phyloP scores from a whole-genome alignment of 2,329 filamentous ascomycete species.

The Huntiella bhutanensis region DNA sequence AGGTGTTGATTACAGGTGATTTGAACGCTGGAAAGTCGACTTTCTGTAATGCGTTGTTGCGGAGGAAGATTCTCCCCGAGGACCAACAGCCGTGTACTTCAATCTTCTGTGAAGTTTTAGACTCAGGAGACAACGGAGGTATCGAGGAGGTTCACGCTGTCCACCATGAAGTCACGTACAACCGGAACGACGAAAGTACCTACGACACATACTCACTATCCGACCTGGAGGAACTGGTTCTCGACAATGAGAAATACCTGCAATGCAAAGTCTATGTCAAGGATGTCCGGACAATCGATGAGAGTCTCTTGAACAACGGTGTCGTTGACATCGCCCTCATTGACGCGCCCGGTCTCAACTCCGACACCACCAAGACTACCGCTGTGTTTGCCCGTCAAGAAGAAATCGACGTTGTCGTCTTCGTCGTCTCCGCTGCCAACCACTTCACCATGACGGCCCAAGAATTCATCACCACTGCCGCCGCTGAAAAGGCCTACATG shows the following conservation, averaged over 20 bases:
- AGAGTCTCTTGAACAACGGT: conserved; percentile 89
- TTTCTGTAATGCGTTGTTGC: conserved; percentile 91
- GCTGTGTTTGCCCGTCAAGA: conserved; percentile 94
- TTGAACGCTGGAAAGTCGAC: conserved; percentile 96
- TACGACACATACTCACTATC: conserved; percentile 69
- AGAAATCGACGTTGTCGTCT: conserved; percentile 96
- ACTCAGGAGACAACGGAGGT: conserved; percentile 75
- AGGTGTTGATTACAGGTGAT: conserved; percentile 89
- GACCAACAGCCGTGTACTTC: conserved; percentile 96
- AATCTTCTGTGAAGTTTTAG: conserved; percentile 94
- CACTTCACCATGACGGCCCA: conserved; percentile 96
- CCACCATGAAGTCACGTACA: conserved; percentile 60
- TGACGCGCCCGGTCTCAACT: conserved; percentile 87
- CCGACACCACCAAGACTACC: conserved; percentile 90
- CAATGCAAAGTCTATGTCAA: conserved; percentile 96
- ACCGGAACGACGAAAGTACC: conserved; percentile 80
- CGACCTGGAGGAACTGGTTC: conserved; percentile 74
- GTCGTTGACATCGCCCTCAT: conserved; percentile 96
- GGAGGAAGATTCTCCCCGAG: conserved; percentile 82
- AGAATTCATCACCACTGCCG: conserved; percentile 91
- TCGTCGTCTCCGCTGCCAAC: conserved; percentile 92
- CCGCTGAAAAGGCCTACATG: conserved; percentile 92
- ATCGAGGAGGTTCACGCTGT: conserved; percentile 93
- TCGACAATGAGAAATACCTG: conserved; percentile 71
- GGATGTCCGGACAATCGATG: conserved; percentile 72